Percentiles rank a stretch among this genome's conserved stretches.
Evolutionary conservation across 1,284 basidiomycete genomes (phyloP).

Genomic region (Inonotus obliquus): DNA sequence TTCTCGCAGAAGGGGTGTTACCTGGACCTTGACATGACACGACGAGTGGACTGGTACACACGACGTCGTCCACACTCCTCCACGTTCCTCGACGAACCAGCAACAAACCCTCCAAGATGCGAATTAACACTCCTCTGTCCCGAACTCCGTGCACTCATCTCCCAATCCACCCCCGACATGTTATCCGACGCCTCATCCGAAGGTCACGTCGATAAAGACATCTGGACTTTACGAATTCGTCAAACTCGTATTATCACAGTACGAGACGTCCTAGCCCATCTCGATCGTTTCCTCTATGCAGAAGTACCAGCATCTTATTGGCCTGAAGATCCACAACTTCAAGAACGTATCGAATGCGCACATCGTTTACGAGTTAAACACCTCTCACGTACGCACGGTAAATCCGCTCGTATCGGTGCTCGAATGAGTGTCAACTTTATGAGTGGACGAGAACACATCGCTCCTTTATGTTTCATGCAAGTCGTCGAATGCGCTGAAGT

Average conservation of each 20-base stretch:
- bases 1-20: not conserved
- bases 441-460: not conserved
- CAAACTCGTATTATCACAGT: not conserved
- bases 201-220: not conserved
- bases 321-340: not conserved
- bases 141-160: not conserved
- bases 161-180: not conserved
- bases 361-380: constrained; percentile 6
- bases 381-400: constrained; percentile 1
- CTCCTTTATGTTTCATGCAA: constrained; percentile 8
- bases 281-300: constrained; percentile 7
- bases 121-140: not conserved
- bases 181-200: not conserved
- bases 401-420: not conserved
- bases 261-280: constrained; percentile 5
- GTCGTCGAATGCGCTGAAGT: not conserved
- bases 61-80: not conserved
- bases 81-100: constrained; percentile 5
- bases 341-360: constrained; percentile 6
- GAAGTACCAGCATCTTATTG: constrained; percentile 2
- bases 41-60: constrained; percentile 10
- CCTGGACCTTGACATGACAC: constrained; percentile 14
- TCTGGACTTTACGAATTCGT: not conserved
- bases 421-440: not conserved
- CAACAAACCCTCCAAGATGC: not conserved